phyloP scores from a whole-genome alignment of 2,329 filamentous ascomycete species.

The Ophiostoma ips region DNA sequence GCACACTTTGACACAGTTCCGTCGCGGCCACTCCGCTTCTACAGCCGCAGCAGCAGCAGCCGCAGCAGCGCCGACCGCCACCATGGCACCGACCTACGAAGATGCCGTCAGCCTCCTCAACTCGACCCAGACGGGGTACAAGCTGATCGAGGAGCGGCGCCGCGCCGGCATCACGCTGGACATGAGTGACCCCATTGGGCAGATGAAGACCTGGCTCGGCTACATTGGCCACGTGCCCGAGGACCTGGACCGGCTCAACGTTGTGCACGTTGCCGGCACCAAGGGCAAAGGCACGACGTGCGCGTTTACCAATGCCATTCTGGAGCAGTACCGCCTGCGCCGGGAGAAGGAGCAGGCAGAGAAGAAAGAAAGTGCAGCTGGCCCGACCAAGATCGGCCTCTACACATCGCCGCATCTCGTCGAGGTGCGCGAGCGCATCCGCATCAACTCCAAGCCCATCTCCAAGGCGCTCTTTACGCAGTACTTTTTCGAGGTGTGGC shows the following conservation, averaged over 20 bases:
- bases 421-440: slow-evolving; percentile 52
- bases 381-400: slow-evolving; percentile 39
- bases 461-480: slow-evolving; percentile 44
- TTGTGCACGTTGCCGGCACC: slow-evolving; percentile 60
- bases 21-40: not conserved
- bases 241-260: slow-evolving; percentile 47
- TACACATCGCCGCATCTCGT: slow-evolving; percentile 59
- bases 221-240: slow-evolving; percentile 57
- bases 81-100: slow-evolving; percentile 28
- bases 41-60: not conserved
- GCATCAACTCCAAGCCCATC: slow-evolving; percentile 44
- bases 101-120: slow-evolving; percentile 80
- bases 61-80: not conserved
- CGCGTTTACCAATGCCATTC: slow-evolving; percentile 50
- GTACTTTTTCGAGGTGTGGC: slow-evolving; percentile 58
- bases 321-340: slow-evolving; percentile 32
- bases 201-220: slow-evolving; percentile 66
- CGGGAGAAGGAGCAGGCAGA: not conserved
- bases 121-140: slow-evolving; percentile 77
- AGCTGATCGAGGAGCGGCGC: slow-evolving; percentile 62
- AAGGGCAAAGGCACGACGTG: slow-evolving; percentile 66
- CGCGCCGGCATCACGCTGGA: slow-evolving; percentile 62
- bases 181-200: slow-evolving; percentile 47
- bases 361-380: not conserved
- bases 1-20: no score